Evolutionary conservation across 1,284 basidiomycete genomes (phyloP).

Genomic region (Crepidotus sp.): DNA sequence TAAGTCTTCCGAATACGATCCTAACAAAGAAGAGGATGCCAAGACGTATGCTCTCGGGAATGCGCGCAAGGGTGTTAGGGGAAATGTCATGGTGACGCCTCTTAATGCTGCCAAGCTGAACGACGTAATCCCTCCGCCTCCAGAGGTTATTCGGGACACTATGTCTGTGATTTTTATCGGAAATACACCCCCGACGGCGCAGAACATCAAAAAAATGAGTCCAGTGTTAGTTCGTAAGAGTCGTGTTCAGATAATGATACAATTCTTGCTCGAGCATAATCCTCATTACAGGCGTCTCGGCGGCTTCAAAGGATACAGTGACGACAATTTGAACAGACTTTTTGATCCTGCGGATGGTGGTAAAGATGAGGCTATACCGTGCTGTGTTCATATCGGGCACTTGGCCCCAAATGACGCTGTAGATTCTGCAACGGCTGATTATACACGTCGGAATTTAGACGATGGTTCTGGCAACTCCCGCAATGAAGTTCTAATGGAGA

Average conservation of each 20-base stretch:
- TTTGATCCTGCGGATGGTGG: not conserved
- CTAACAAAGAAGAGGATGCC: not conserved
- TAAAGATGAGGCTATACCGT: not conserved
- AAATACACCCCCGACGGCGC: not conserved
- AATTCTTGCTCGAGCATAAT: not conserved
- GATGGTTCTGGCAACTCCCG: not conserved
- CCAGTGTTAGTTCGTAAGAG: not conserved
- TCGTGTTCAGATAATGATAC: not conserved
- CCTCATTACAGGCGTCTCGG: not conserved
- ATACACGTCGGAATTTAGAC: not conserved
- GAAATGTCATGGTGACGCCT: not conserved
- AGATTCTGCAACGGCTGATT: not conserved
- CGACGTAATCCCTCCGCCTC: not conserved
- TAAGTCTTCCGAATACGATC: not conserved
- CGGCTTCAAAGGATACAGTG: not conserved
- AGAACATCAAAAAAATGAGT: not conserved
- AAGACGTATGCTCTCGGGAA: not conserved
- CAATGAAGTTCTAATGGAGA: not conserved
- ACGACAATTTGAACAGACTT: not conserved
- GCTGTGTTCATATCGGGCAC: not conserved
- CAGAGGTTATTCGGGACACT: not conserved
- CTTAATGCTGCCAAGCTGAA: not conserved
- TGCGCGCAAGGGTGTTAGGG: not conserved
- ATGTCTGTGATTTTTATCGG: not conserved
- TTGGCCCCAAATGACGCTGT: not conserved